Base-by-base conservation (phyloP, 2,329 filamentous ascomycete species). In the Aureobasidium zeae region DNA sequence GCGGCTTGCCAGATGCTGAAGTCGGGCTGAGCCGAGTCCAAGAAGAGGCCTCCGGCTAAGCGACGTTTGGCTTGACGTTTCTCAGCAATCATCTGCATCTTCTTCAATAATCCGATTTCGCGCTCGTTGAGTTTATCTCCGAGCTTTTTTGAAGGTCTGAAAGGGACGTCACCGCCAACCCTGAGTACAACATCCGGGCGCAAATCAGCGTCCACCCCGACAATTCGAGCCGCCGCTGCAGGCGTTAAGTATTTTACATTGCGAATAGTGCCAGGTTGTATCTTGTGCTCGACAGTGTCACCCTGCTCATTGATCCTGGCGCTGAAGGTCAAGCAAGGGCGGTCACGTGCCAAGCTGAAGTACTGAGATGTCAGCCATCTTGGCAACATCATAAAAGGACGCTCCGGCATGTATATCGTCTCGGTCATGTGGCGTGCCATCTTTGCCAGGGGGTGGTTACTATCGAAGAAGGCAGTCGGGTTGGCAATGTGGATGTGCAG, bases 401-500 rank as follows among this genome's bases (percentile, higher is more conserved):
- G 60, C 49, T 78, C 73, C 0, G 73, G 74, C 22, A 79, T 68
- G 48, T 74, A 81, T 6, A 76, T 63, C 0, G 70, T 73, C 52
- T 72, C 62, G 4, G 68, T 66, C 53, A 76, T 70, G 33, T 77
- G 67, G 46, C 79, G 71, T 33, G 84, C 77, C 54, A 76, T 75
- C 48, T 73, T 67, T 24, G 74, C 72, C 6, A 85, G 60, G 7
- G 68, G 63, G 26, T 77, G 76, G 16, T 75, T 66, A 13, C 76
- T 74, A 15, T 65, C 54, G 49, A 91, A 76, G 47, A 76, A 74
- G 4, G 85, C 83, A 2, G 81, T 81, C 7, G 84, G 84, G 55
- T 91, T 86, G 11, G 86, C 85, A 30, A 83, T 73, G 58, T 91
- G 85, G 22, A 86, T 63, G 55, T 87, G 83, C 21, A 89, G 67